Evolutionary conservation across 208 protist genomes (phyloP), one percentile per base, ranked within the genome.

Genomic region (Trypanosoma lewisi): DNA sequence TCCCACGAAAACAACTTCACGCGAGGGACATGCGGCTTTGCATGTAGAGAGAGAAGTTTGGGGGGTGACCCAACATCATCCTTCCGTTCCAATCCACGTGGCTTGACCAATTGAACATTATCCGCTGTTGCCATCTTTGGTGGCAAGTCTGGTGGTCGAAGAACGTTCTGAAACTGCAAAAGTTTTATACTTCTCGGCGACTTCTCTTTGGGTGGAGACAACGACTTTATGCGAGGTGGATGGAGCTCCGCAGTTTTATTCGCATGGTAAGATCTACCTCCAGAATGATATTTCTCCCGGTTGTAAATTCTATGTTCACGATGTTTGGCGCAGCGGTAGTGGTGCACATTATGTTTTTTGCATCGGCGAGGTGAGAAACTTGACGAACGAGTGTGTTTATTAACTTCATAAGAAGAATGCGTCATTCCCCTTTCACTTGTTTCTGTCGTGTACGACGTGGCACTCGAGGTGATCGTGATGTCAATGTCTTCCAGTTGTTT

Each of bases 381-480:
- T 23, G 17, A 30, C 1, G 28, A 44, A 8, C 5, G 33, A 55
- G 23, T 27, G 11, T 9, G 34, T 23, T 14, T 12, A 1, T 36
- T 19, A 27, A 14, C 36, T 4, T 19, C 33, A 11, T 21, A 36
- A 31, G 25, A n/a, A 39, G 1, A 4, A 30, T 36, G 34, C 42
- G n/a, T 28, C 42, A 25, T 28, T 17, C 7, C 27, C 56, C 62
- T 39, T 72, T 85, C 37, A 69, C 53, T 82, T 30, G 76, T 82
- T 11, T 30, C 56, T 3, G 83, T 93, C 11, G 87, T 93, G 69
- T 85, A 87, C 4, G 87, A 85, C 3, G 83, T 93, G 39, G 71
- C 77, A 2, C 65, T 78, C 57, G 84, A 74, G 0, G 77, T 86
- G 21, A 69, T 70, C 42, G 78, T 73, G 28, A 70, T 68, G 39